These are phyloP conservation scores for Oryza punctata DNA, from an alignment of 176 grass and related monocot species.

Conservation along the genomic window DNA sequence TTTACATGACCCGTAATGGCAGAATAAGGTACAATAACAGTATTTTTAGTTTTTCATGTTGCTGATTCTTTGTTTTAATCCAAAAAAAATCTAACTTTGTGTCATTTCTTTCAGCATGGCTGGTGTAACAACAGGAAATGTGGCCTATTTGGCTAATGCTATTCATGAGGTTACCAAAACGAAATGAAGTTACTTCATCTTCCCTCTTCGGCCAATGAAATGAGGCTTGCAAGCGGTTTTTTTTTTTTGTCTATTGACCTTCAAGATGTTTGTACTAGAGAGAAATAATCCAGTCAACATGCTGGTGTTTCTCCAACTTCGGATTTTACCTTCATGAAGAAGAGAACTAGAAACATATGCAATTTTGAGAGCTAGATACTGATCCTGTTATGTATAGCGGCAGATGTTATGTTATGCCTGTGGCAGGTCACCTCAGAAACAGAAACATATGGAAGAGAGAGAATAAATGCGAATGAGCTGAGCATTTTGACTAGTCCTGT, in stretches of 20 bases:
- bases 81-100: not conserved
- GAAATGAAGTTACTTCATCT: constrained; percentile 27
- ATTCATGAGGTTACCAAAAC: constrained; percentile 86
- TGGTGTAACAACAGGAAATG: constrained; percentile 79
- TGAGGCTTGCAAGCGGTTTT: constrained; percentile 10
- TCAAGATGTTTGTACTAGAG: not conserved
- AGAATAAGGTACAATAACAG: constrained; percentile 73
- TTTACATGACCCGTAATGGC: constrained; percentile 97
- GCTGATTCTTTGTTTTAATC: not conserved
- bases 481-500: not conserved
- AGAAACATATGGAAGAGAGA: no score
- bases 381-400: not conserved
- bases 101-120: constrained; percentile 72
- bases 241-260: not conserved
- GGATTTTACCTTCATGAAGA: not conserved
- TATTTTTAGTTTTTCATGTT: not conserved
- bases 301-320: not conserved
- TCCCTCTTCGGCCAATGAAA: constrained; percentile 21
- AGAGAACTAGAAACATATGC: not conserved
- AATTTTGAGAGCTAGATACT: not conserved
- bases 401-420: constrained; percentile 1
- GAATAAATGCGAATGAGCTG: not conserved
- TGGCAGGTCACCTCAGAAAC: not conserved
- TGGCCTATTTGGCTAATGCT: constrained; percentile 80
- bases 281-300: constrained; percentile 28